These are phyloP conservation scores for Chrysopogon serrulatus DNA, from an alignment of 176 grass and related monocot species.

Conservation along the genomic window DNA sequence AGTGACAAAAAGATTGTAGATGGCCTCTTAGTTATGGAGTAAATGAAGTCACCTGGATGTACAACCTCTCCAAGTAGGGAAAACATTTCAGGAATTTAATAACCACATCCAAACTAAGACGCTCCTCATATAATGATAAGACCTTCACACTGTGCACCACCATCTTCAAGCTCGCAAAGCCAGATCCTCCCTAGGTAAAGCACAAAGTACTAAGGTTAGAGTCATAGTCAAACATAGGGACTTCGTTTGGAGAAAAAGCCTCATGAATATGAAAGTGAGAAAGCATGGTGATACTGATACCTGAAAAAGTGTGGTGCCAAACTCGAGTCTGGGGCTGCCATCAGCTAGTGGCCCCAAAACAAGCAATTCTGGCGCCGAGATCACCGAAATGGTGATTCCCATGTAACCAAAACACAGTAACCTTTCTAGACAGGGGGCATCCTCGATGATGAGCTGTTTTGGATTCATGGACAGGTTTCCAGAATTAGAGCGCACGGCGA, in stretches of 20 bases:
- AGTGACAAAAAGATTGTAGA: neutral
- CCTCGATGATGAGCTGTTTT: neutral
- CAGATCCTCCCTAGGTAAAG: neutral
- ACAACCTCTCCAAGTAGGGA: neutral
- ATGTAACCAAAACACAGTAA: neutral
- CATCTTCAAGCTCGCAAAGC: neutral
- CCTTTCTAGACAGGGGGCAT: neutral
- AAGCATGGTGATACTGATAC: neutral
- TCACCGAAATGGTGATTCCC: neutral
- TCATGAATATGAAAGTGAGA: neutral
- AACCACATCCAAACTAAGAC: neutral
- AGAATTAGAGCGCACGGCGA: neutral
- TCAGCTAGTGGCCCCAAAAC: neutral
- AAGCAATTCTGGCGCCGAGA: neutral
- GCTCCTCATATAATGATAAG: neutral
- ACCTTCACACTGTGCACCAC: neutral
- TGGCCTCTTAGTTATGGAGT: neutral
- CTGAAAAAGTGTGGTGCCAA: neutral
- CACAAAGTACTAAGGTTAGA: neutral
- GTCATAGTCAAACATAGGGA: too few species aligned
- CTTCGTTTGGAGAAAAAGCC: neutral
- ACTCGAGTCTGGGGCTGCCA: neutral
- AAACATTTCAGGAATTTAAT: neutral
- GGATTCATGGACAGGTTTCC: neutral
- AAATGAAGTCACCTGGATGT: neutral